phyloP scores from a whole-genome alignment of 495 filamentous ascomycete species.

The Penicillium cataractarum region DNA sequence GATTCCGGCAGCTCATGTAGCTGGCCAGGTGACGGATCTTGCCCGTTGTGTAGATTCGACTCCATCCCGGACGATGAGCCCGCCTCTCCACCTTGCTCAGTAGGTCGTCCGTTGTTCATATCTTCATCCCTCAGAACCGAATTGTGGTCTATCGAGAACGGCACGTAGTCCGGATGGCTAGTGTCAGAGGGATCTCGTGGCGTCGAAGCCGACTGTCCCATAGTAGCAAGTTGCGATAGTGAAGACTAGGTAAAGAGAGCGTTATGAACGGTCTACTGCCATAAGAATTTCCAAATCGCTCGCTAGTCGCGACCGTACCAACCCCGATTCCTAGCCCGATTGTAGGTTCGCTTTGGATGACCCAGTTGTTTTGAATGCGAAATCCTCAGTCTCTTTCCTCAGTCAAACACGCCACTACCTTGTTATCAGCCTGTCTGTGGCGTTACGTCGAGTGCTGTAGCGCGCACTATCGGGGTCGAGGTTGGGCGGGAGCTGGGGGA shows the following conservation, averaged over 20 bases:
- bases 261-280: slow-evolving; percentile 39
- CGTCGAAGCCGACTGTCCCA: slow-evolving; percentile 54
- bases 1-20: slow-evolving; percentile 16
- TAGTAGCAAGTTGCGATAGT: slow-evolving; percentile 40
- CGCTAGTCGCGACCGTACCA: slow-evolving; percentile 18
- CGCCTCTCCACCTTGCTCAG: slow-evolving; percentile 34
- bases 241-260: slow-evolving; percentile 19
- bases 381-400: background rate
- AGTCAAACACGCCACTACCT: background rate
- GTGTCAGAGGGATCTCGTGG: slow-evolving; percentile 42
- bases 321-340: background rate
- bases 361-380: background rate
- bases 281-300: slow-evolving; percentile 27
- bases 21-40: slow-evolving; percentile 20
- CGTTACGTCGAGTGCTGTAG: background rate
- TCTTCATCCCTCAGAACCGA: slow-evolving; percentile 42
- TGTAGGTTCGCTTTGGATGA: background rate
- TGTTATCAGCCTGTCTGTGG: background rate
- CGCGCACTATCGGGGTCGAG: background rate
- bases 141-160: slow-evolving; percentile 29
- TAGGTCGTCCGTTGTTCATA: slow-evolving; percentile 42
- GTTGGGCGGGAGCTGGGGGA: slow-evolving; percentile 4
- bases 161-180: slow-evolving; percentile 26
- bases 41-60: slow-evolving; percentile 19
- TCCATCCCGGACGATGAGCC: slow-evolving; percentile 26